Evolutionary conservation across 305 asterid species (phyloP), one percentile per base, ranked within the genome.

Genomic region (Andrographis paniculata): DNA sequence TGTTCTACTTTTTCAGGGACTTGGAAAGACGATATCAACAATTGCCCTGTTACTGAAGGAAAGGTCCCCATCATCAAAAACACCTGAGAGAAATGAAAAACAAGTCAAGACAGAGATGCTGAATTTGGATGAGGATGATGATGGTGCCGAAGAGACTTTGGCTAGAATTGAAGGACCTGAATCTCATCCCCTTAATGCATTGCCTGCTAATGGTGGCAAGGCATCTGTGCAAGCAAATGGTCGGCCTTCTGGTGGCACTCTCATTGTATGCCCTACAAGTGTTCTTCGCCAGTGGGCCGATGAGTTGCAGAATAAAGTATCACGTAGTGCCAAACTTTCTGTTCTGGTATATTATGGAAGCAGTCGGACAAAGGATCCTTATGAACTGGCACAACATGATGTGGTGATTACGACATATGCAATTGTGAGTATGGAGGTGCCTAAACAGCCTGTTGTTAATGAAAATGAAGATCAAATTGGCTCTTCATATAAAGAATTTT

Each of bases 271-370:
- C 50, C 99, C 99, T 14, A 92, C 99, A 18, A 92, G 97, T 70
- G 99, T 92, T 58, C 94, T 92, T 52, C 78, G 97, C 39, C 99
- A 92, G 58, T 92, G 99, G 99, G 65, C 78, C n/a, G 99, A 92
- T 0, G 99, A 92, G 70, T 75, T 92, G 66, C 91, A 73, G 48
- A 84, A 66, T 64, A 92, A 84, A 72, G 99, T 92, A 39, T 76
- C 94, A 7, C 72, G 61, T 55, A 67, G 77, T 75, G 99, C 97
- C 36, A 70, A 65, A 59, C 95, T 92, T 43, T 84, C 97, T 35
- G 86, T 92, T 68, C 75, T 92, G 49, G 72, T 80, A 20, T 92
- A 92, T 65, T 74, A 92, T 56, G 99, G 99, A 60, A 71, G 85
- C 71, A 81, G 59, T 64, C 91, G 99, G 48, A 79, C 95, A 27